Base-by-base conservation (phyloP, 176 grass and related monocot species). In the Carex pumila region DNA sequence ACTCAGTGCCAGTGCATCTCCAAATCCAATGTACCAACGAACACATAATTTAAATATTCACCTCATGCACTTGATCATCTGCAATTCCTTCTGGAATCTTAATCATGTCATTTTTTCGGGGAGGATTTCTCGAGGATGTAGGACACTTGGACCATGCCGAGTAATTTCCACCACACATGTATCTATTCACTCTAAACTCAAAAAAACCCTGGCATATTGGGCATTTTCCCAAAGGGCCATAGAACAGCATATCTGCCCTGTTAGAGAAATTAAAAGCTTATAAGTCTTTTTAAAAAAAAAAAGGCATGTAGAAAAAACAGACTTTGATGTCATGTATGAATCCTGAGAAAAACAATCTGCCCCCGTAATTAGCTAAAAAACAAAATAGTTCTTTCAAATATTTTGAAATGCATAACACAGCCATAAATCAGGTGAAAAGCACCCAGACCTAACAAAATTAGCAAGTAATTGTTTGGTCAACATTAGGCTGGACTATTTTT, bases 171-270 rank as follows among this genome's bases (percentile, higher is more conserved):
- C 52, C 84, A 81, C 95, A 98, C 1, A 43, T 83, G 72, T 93
- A 94, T 47, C 88, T 90, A 82, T 65, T 93, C 37, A 85, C 84
- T 31, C 54, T 87, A 52, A 85, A 94, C 56, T 94, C 90, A 14
- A 98, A 70, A 68, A 86, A 91, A 12, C 86, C 85, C 22, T 80
- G 52, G 61, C 95, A 94, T 54, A 85, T 6, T 49, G 86, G 86
- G 81, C 95, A 98, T 74, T 82, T 90, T 73, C 92, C 88, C 0
- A 93, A 79, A 14, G 91, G 89, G 3, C 95, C 92, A 60, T 90
- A 93, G 80, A 93, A 98, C 86, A 98, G 86, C 86, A 98, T 71
- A 87, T 94, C 90, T 81, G 85, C 91, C 81, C 95, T 98, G 78
- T 79, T 45, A 57, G 64, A 45, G 25, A 71, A 84, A 60, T 60